Conservation (phyloP, 1,139 yeast genomes). For the Blastobotrys apis region DNA sequence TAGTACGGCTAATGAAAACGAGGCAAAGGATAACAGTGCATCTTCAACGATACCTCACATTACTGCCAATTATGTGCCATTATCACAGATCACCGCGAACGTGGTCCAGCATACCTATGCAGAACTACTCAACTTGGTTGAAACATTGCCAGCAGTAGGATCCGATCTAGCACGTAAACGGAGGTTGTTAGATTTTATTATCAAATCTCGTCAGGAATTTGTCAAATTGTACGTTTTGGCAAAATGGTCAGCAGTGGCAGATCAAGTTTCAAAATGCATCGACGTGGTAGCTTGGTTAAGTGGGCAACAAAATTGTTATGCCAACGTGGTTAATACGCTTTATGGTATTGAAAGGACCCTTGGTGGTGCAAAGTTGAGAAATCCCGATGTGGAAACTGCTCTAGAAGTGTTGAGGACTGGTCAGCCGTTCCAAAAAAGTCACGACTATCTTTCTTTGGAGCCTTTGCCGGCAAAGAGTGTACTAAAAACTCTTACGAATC, state of each 20-base stretch:
- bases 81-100: conserved; percentile 54
- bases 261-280: conserved; percentile 67
- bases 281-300: conserved; percentile 86
- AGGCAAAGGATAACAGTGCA: not conserved
- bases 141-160: conserved; percentile 53
- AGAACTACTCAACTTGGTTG: conserved; percentile 58
- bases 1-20: conserved; percentile 3
- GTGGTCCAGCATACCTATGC: conserved; percentile 61
- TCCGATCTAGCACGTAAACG: conserved; percentile 62
- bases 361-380: conserved; percentile 81
- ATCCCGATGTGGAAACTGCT: conserved; percentile 83
- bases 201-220: conserved; percentile 72
- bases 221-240: conserved; percentile 76
- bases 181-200: conserved; percentile 61
- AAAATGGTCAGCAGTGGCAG: conserved; percentile 77
- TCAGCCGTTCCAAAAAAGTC: conserved; percentile 68
- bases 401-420: conserved; percentile 78
- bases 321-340: conserved; percentile 60
- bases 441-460: conserved; percentile 51
- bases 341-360: conserved; percentile 60
- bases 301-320: conserved; percentile 67
- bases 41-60: conserved; percentile 59
- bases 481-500: conserved; percentile 58
- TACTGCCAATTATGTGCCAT: conserved; percentile 63
- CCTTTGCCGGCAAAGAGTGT: conserved; percentile 55